Evolutionary conservation across 805 yeast species (phyloP).

Genomic region (Clavispora vitiphila): DNA sequence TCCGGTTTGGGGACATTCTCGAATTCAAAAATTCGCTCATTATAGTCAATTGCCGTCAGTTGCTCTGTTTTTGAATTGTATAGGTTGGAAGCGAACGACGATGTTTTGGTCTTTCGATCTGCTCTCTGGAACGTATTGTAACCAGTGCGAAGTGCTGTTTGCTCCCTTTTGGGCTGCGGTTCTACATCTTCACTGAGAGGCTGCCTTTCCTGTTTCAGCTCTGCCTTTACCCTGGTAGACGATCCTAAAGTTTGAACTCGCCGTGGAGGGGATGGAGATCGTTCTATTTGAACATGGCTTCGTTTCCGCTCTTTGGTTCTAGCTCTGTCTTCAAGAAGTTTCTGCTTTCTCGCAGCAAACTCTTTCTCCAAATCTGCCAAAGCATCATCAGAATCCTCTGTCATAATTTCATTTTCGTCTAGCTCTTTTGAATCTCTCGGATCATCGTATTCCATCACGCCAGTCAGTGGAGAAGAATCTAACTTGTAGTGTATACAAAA

Average conservation of each 20-base stretch:
- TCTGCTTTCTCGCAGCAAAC: constrained; percentile 21
- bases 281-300: constrained; percentile 6
- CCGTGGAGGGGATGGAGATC: constrained; percentile 12
- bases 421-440: constrained; percentile 23
- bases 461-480: background rate
- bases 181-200: background rate
- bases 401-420: constrained; percentile 26
- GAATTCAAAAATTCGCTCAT: constrained; percentile 14
- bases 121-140: background rate
- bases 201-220: background rate
- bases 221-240: background rate
- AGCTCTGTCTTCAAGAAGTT: constrained; percentile 14
- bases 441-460: constrained; percentile 14
- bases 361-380: constrained; percentile 35
- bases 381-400: constrained; percentile 37
- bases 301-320: constrained; percentile 6
- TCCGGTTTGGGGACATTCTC: constrained; percentile 10
- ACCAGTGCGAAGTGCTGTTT: background rate
- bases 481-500: background rate
- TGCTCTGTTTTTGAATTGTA: constrained; percentile 2
- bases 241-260: background rate
- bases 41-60: constrained; percentile 3
- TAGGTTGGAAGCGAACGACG: constrained; percentile 13
- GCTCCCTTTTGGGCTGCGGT: background rate
- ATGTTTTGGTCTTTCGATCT: background rate